phyloP scores from a whole-genome alignment of 1,139 yeast genomes.

The Hansenula lynferdii region DNA sequence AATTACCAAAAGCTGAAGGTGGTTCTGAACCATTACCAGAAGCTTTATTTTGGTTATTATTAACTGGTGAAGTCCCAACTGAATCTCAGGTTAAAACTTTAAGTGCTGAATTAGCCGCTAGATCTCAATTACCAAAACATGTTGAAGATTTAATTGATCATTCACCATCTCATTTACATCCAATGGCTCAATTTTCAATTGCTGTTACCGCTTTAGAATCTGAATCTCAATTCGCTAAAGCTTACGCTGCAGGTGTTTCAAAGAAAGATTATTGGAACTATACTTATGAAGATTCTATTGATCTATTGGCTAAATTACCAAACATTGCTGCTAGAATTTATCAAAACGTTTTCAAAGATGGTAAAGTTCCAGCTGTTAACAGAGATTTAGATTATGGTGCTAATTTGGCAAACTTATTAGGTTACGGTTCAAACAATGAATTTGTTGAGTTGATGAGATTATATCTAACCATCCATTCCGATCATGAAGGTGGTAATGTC shows the following conservation, averaged over 20 bases:
- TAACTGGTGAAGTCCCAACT: slow-evolving; percentile 88
- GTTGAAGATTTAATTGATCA: slow-evolving; percentile 78
- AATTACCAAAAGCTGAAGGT: slow-evolving; percentile 84
- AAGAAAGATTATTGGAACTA: slow-evolving; percentile 90
- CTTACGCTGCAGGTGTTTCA: slow-evolving; percentile 84
- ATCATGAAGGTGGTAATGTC: slow-evolving; percentile 98
- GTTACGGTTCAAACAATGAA: slow-evolving; percentile 74
- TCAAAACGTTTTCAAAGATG: slow-evolving; percentile 85
- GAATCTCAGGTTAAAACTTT: slow-evolving; percentile 70
- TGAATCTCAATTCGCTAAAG: slow-evolving; percentile 86
- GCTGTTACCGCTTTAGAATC: slow-evolving; percentile 90
- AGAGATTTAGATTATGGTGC: slow-evolving; percentile 84
- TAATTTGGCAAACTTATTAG: slow-evolving; percentile 80
- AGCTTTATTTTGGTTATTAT: slow-evolving; percentile 86
- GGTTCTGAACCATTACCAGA: slow-evolving; percentile 86
- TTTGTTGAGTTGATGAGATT: slow-evolving; percentile 89
- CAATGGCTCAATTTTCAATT: slow-evolving; percentile 96
- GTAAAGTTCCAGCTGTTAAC: slow-evolving; percentile 67
- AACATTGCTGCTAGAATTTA: slow-evolving; percentile 91
- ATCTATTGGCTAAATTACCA: slow-evolving; percentile 88
- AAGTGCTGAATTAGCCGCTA: slow-evolving; percentile 79
- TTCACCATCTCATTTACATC: slow-evolving; percentile 85
- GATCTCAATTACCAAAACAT: slow-evolving; percentile 81
- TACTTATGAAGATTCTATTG: slow-evolving; percentile 86
- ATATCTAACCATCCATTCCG: slow-evolving; percentile 92